Evolutionary conservation across 306 rosid genomes (phyloP).

Genomic region (Prunus dulcis): DNA sequence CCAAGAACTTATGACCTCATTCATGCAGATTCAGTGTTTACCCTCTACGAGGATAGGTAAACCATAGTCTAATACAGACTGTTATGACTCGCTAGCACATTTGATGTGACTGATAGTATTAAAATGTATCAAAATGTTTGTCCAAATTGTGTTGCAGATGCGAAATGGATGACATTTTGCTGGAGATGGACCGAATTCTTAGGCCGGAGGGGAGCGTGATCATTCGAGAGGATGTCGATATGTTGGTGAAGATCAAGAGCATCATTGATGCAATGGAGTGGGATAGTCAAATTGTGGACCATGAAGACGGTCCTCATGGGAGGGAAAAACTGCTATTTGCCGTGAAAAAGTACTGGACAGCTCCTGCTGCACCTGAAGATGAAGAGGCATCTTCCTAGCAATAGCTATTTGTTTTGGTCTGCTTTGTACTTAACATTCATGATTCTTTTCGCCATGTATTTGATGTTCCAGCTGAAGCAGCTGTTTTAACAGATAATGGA

Average conservation of each 20-base stretch:
- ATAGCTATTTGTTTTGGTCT: neutral
- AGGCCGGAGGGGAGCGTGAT: slow-evolving; percentile 87
- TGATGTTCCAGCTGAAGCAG: neutral
- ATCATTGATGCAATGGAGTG: slow-evolving; percentile 55
- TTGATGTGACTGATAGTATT: neutral
- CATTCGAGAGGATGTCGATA: slow-evolving; percentile 67
- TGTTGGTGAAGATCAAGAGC: slow-evolving; percentile 50
- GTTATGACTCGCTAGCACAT: neutral
- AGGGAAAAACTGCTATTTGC: slow-evolving; percentile 65
- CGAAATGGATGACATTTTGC: slow-evolving; percentile 65
- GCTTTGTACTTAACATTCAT: slow-evolving; percentile 3
- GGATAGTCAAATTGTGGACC: slow-evolving; percentile 76
- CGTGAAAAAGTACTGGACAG: slow-evolving; percentile 84
- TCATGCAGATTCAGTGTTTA: slow-evolving; percentile 76
- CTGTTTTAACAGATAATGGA: neutral
- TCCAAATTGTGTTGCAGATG: slow-evolving; percentile 44
- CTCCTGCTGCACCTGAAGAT: slow-evolving; percentile 36
- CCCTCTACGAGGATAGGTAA: slow-evolving; percentile 63
- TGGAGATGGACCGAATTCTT: slow-evolving; percentile 79
- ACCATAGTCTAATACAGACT: neutral
- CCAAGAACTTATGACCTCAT: slow-evolving; percentile 84
- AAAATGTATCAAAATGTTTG: neutral
- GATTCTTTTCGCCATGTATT: neutral
- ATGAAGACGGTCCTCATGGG: slow-evolving; percentile 73
- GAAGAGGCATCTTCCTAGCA: slow-evolving; percentile 10